These are phyloP conservation scores for Aspergillus felis DNA, from an alignment of 2,329 filamentous ascomycete species.

Conservation along the genomic window DNA sequence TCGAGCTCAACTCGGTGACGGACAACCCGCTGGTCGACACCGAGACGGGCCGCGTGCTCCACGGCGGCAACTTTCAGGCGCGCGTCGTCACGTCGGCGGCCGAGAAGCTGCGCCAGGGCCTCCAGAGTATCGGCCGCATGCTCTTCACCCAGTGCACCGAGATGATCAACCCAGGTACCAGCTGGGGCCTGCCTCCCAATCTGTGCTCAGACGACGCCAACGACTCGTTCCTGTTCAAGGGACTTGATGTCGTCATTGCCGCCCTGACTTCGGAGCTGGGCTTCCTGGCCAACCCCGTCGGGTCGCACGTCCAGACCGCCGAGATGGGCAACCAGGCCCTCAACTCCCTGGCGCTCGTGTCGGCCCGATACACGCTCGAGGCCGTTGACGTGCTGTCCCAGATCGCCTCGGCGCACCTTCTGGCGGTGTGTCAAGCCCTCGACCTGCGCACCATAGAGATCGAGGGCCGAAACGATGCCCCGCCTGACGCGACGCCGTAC, in stretches of 20 bases:
- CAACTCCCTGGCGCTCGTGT: conserved; percentile 61
- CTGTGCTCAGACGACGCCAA: conserved; percentile 57
- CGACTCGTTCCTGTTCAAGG: conserved; percentile 57
- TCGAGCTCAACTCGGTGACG: conserved; percentile 62
- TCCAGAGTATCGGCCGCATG: conserved; percentile 57
- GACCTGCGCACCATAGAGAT: conserved; percentile 39
- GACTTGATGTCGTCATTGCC: conserved; percentile 61
- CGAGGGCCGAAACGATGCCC: too few relatives aligned
- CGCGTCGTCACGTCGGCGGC: conserved; percentile 58
- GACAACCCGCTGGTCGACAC: conserved; percentile 61
- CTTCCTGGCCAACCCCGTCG: conserved; percentile 59
- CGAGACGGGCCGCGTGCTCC: conserved; percentile 41
- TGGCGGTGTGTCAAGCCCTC: conserved; percentile 57
- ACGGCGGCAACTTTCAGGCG: conserved; percentile 66
- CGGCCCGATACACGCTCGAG: conserved; percentile 52
- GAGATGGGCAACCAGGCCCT: conserved; percentile 65
- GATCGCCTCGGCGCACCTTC: conserved; percentile 49
- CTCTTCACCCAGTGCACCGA: conserved; percentile 60
- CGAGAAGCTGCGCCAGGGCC: conserved; percentile 52
- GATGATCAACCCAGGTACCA: conserved; percentile 56
- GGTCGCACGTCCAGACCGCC: conserved; percentile 58
- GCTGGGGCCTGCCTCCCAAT: conserved; percentile 59
- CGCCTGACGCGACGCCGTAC: too few relatives aligned
- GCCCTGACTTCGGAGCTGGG: conserved; percentile 60
- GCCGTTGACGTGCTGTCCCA: conserved; percentile 54